A percentile compares a stretch with the other conserved stretches of the same genome.
Evolutionary conservation across 1,284 basidiomycete species (phyloP).

Genomic region (Leccinum fallax): DNA sequence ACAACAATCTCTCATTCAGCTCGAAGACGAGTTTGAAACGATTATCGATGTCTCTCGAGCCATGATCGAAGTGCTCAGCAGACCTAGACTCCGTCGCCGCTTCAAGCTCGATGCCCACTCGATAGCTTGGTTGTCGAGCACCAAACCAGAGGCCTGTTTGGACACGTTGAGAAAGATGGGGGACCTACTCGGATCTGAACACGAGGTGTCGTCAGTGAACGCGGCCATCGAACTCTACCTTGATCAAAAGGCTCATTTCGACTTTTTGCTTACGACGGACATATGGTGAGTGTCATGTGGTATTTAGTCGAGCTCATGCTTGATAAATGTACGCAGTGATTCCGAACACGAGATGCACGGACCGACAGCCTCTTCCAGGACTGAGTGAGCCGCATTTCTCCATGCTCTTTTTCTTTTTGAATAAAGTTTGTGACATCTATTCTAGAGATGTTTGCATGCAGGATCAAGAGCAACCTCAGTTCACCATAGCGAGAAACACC

Average conservation of each 20-base stretch:
- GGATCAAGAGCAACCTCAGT: background rate
- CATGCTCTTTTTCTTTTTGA: no score
- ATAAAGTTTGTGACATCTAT: no score
- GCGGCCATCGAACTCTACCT: background rate
- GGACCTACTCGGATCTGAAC: background rate
- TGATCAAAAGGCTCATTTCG: background rate
- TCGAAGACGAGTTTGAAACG: constrained; percentile 16
- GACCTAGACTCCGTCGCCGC: background rate
- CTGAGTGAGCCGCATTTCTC: no score
- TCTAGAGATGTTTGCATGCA: background rate
- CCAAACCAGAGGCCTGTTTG: constrained; percentile 11
- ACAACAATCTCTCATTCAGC: constrained; percentile 10
- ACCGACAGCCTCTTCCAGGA: no score
- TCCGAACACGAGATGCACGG: background rate
- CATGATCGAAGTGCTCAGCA: constrained; percentile 4
- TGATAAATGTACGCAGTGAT: background rate
- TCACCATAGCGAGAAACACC: no score
- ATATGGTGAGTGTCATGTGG: background rate
- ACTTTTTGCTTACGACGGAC: constrained; percentile 1
- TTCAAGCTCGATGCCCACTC: constrained; percentile 6
- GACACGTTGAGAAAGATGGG: background rate
- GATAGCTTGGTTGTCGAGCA: constrained; percentile 9
- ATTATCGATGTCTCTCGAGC: constrained; percentile 1
- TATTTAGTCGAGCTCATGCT: background rate
- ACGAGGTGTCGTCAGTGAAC: background rate